Base-by-base conservation (phyloP, 2,329 filamentous ascomycete species). In the Atkinsonella hypoxylon region DNA sequence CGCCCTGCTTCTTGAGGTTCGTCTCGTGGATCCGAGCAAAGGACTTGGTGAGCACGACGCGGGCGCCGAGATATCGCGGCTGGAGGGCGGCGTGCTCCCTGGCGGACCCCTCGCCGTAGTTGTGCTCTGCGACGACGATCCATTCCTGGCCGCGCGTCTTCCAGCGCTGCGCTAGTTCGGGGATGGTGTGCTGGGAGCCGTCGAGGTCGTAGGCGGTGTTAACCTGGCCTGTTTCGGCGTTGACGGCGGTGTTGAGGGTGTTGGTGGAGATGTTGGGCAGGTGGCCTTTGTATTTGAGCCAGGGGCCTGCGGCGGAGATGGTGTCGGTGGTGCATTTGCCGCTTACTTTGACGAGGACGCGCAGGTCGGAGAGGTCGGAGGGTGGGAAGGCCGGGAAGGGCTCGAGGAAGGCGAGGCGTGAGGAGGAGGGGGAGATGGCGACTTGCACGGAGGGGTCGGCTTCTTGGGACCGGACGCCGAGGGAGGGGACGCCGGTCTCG, bases 281-380 rank as follows among this genome's bases (percentile, higher is more conserved):
- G 70, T 98, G 93, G 55, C 93, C 93, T 77, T 97, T 97, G 81
- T 97, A 98, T 72, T 97, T 97, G 59, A 98, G 81, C 91, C 91
- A 97, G 15, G 91, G 91, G 6, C 91, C 91, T 1, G 91, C 91
- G 34, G 91, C 91, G 38, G 90, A 97, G 70, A 98, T 98, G 60
- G 93, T 97, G 70, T 98, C 93, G 42, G 93, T 98, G 51, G 93
- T 98, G 77, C 93, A 98, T 73, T 98, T 95, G 57, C 93, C 93
- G 56, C 90, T 86, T 56, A 97, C 86, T 73, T 97, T 97, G 76
- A 95, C 91, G 15, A 98, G 83, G 17, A 98, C 89, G 48, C 83
- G 83, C 45, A 98, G 80, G 30, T 80, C 82, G 41, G 77, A 73
- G 31, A 97, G 78, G 49, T 98, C 90, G 2, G 74, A 70, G 43